phyloP scores from a whole-genome alignment of 2,329 filamentous ascomycete genomes.

The Pyrenophora teres region DNA sequence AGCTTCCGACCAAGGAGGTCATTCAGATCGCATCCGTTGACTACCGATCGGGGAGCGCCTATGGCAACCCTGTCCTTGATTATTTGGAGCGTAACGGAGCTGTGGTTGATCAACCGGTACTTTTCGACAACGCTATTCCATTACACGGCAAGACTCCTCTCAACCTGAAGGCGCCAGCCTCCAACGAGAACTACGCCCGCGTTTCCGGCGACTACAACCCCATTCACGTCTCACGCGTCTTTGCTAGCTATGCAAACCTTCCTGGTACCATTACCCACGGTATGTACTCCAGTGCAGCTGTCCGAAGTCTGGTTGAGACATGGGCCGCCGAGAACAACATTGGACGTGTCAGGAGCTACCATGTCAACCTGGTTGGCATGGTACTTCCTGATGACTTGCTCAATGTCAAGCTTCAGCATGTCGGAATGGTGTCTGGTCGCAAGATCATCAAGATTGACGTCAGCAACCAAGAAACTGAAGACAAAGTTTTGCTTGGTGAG shows the following conservation, averaged over 20 bases:
- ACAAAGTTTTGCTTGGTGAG: slow-evolving; percentile 93
- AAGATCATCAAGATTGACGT: slow-evolving; percentile 99
- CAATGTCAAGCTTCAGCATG: slow-evolving; percentile 91
- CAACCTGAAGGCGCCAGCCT: slow-evolving; percentile 85
- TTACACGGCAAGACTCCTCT: slow-evolving; percentile 90
- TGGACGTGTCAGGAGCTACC: slow-evolving; percentile 95
- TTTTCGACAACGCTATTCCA: slow-evolving; percentile 97
- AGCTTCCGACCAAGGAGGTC: slow-evolving; percentile 94
- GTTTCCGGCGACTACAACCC: slow-evolving; percentile 99
- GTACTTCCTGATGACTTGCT: slow-evolving; percentile 96
- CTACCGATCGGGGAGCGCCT: slow-evolving; percentile 87
- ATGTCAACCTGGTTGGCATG: slow-evolving; percentile 97
- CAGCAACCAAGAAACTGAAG: slow-evolving; percentile 91
- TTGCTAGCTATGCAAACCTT: slow-evolving; percentile 92
- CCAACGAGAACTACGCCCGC: slow-evolving; percentile 96
- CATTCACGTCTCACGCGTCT: slow-evolving; percentile 96
- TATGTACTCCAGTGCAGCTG: slow-evolving; percentile 98
- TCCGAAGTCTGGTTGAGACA: slow-evolving; percentile 93
- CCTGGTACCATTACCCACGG: slow-evolving; percentile 98
- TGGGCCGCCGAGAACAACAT: slow-evolving; percentile 99
- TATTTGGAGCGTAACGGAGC: slow-evolving; percentile 91
- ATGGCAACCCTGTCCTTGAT: slow-evolving; percentile 95
- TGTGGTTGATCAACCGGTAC: slow-evolving; percentile 91
- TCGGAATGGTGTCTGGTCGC: slow-evolving; percentile 95
- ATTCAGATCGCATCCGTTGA: slow-evolving; percentile 98